These are phyloP conservation scores for Paralagenidium karlingii DNA, from an alignment of 352 stramenopile genomes.

Conservation along the genomic window DNA sequence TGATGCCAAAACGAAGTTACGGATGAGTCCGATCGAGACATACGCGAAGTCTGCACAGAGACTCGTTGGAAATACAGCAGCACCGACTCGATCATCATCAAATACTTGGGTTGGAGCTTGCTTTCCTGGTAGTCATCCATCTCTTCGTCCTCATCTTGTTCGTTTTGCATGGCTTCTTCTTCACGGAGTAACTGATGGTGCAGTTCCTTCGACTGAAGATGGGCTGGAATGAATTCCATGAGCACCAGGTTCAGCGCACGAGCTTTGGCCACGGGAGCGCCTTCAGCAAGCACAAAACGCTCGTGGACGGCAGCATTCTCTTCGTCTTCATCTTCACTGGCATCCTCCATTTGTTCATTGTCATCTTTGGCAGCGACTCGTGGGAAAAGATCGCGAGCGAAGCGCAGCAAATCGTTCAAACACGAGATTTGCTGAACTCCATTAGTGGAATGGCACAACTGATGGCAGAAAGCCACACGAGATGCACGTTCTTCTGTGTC, in stretches of 20 bases:
- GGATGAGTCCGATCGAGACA: neutral
- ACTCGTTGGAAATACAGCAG: constrained; percentile 75
- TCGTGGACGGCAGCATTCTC: constrained; percentile 30
- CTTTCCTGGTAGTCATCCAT: constrained; percentile 17
- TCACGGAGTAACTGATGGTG: constrained; percentile 61
- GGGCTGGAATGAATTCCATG: constrained; percentile 49
- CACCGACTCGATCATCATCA: constrained; percentile 65
- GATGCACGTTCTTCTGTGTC: no score
- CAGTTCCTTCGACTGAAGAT: constrained; percentile 50
- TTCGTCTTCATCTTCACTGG: constrained; percentile 56
- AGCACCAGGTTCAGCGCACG: constrained; percentile 51
- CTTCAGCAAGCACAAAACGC: constrained; percentile 23
- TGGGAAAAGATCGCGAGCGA: constrained; percentile 45
- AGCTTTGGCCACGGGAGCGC: constrained; percentile 18
- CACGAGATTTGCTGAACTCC: constrained; percentile 40
- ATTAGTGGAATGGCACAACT: constrained; percentile 39
- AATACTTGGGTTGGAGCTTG: constrained; percentile 58
- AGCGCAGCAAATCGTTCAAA: constrained; percentile 43
- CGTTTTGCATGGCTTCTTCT: constrained; percentile 9
- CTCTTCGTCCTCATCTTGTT: constrained; percentile 12
- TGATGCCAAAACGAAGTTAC: constrained; percentile 35
- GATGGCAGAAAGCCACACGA: constrained; percentile 59
- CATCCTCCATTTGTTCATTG: constrained; percentile 59
- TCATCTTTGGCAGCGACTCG: constrained; percentile 37
- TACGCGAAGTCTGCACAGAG: constrained; percentile 24